A percentile compares a stretch with the other conserved stretches of the same genome.
phyloP scores from a whole-genome alignment of 768 basidiomycete genomes.

The Coprinellus micaceus region DNA sequence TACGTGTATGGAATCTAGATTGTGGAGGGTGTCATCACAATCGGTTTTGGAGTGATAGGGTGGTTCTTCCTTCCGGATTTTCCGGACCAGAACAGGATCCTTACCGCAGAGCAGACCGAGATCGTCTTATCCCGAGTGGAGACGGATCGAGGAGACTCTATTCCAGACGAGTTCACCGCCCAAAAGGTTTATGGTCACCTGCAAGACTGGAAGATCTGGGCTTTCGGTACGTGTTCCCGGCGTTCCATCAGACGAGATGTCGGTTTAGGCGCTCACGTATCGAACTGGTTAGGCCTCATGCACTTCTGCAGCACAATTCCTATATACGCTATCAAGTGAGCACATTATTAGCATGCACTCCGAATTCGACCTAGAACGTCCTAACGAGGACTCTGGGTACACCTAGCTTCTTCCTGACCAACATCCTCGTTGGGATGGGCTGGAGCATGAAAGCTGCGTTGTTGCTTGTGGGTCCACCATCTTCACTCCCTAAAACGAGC shows the following conservation, averaged over 20 bases:
- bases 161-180: constrained; percentile 39
- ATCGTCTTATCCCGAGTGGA: constrained; percentile 43
- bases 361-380: constrained; percentile 1
- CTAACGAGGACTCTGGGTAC: neutral
- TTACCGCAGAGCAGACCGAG: constrained; percentile 37
- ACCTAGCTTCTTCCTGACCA: constrained; percentile 41
- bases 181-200: constrained; percentile 35
- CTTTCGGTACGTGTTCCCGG: constrained; percentile 31
- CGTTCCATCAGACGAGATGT: neutral
- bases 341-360: neutral
- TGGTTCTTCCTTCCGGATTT: constrained; percentile 46
- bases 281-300: constrained; percentile 35
- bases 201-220: constrained; percentile 49
- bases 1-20: constrained; percentile 30
- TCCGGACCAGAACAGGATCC: constrained; percentile 46
- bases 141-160: constrained; percentile 46
- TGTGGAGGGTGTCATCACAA: constrained; percentile 46
- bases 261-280: no score
- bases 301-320: constrained; percentile 48
- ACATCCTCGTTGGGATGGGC: constrained; percentile 47
- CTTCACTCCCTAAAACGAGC: neutral
- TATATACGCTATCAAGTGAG: constrained; percentile 47
- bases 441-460: constrained; percentile 41
- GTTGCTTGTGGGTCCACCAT: constrained; percentile 31
- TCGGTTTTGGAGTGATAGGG: constrained; percentile 37